A percentile compares a stretch with the other conserved stretches of the same genome.
phyloP scores from a whole-genome alignment of 768 basidiomycete species.

The Tulasnella sp. region DNA sequence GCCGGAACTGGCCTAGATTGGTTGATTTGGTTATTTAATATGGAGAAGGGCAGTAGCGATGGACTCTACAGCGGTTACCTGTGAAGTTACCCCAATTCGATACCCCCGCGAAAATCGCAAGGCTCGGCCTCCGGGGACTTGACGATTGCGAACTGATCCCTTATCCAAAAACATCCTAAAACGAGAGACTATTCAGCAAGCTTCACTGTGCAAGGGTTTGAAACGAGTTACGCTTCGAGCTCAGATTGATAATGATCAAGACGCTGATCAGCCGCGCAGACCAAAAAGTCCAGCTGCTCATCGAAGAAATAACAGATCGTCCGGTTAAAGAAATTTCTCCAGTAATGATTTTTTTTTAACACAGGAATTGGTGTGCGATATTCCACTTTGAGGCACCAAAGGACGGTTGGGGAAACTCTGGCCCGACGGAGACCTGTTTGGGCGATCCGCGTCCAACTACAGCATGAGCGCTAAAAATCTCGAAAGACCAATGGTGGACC shows the following conservation, averaged over 20 bases:
- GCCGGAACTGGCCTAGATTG: neutral
- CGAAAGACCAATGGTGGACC: too few species aligned
- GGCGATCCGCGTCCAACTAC: too few species aligned
- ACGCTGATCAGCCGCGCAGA: neutral
- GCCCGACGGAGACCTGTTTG: too few species aligned
- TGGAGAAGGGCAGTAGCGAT: too few species aligned
- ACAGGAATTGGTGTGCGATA: too few species aligned
- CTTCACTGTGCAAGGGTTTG: neutral
- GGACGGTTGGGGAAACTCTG: too few species aligned
- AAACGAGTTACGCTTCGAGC: slow-evolving; percentile 13
- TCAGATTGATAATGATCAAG: slow-evolving; percentile 23
- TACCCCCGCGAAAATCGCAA: slow-evolving; percentile 17
- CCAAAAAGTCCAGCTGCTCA: slow-evolving; percentile 18
- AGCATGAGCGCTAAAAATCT: too few species aligned
- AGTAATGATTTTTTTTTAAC: too few species aligned
- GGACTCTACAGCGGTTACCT: neutral
- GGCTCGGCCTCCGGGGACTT: slow-evolving; percentile 20
- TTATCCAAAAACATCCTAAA: slow-evolving; percentile 17
- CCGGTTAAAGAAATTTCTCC: too few species aligned
- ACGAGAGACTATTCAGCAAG: neutral
- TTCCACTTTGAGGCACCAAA: too few species aligned
- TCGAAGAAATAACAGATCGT: too few species aligned
- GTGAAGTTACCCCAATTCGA: neutral
- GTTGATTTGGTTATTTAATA: too few species aligned
- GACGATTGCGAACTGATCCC: neutral